Conservation (phyloP, 805 yeast species). For the Starmerella bacillaris region DNA sequence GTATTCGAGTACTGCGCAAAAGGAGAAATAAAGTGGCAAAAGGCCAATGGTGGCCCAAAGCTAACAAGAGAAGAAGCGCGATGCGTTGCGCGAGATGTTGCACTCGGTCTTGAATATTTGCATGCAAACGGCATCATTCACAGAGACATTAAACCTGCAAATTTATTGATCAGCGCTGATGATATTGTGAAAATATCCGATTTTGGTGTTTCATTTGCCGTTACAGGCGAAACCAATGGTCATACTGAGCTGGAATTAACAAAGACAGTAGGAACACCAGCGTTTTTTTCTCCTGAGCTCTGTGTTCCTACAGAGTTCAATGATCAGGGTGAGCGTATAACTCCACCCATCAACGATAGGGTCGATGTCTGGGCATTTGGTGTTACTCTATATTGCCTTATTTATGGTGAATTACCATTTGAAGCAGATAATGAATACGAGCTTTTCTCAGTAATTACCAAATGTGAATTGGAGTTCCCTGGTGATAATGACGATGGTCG, state of each 20-base stretch:
- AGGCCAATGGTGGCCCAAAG: conserved; percentile 39
- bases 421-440: conserved; percentile 74
- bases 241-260: conserved; percentile 73
- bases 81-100: conserved; percentile 61
- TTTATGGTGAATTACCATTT: conserved; percentile 81
- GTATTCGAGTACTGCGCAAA: conserved; percentile 77
- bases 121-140: conserved; percentile 68
- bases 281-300: conserved; percentile 86
- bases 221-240: conserved; percentile 19
- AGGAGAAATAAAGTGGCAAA: conserved; percentile 82
- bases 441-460: conserved; percentile 63
- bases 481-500: conserved; percentile 1
- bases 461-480: conserved; percentile 38
- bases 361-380: conserved; percentile 98
- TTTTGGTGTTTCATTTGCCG: conserved; percentile 72
- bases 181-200: conserved; percentile 81
- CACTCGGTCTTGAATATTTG: conserved; percentile 73
- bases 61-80: conserved; percentile 50
- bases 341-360: conserved; percentile 50
- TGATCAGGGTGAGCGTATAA: conserved; percentile 11
- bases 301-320: conserved; percentile 27
- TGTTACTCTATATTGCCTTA: conserved; percentile 68
- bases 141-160: conserved; percentile 92
- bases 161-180: conserved; percentile 51
- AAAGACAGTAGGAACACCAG: conserved; percentile 95